Conservation (phyloP, 106 monocot species). For the Amphibolis antarctica region DNA sequence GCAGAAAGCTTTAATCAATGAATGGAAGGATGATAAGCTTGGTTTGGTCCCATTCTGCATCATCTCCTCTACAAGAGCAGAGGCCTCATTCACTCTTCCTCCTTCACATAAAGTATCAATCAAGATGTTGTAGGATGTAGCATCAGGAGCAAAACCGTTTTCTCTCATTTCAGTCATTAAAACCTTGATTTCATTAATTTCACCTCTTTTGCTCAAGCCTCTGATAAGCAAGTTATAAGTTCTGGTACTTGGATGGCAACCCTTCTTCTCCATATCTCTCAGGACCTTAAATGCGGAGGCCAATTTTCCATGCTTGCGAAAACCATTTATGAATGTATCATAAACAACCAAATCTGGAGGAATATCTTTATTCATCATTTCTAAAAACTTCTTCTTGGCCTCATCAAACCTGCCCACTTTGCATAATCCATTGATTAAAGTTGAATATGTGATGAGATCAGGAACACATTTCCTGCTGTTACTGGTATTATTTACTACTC, state of each 20-base stretch:
- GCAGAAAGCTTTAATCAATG: slow-evolving; percentile 62
- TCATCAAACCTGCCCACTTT: slow-evolving; percentile 65
- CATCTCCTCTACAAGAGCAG: slow-evolving; percentile 67
- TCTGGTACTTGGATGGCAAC: slow-evolving; percentile 43
- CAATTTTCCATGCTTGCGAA: slow-evolving; percentile 67
- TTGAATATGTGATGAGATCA: slow-evolving; percentile 73
- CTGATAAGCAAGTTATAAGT: slow-evolving; percentile 81
- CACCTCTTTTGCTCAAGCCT: slow-evolving; percentile 43
- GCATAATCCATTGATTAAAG: slow-evolving; percentile 61
- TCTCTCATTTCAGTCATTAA: slow-evolving; percentile 70
- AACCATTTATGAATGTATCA: slow-evolving; percentile 65
- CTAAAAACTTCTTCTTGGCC: slow-evolving; percentile 68
- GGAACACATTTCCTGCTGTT: slow-evolving; percentile 48
- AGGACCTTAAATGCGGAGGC: slow-evolving; percentile 67
- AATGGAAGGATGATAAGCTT: slow-evolving; percentile 57
- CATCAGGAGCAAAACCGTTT: slow-evolving; percentile 44
- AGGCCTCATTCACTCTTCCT: slow-evolving; percentile 44
- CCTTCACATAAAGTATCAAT: slow-evolving; percentile 48
- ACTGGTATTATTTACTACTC: slow-evolving; percentile 33
- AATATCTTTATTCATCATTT: slow-evolving; percentile 59
- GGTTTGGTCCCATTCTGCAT: slow-evolving; percentile 35
- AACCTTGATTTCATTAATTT: slow-evolving; percentile 37
- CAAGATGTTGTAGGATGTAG: slow-evolving; percentile 56
- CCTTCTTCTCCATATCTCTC: slow-evolving; percentile 83
- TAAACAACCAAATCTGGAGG: slow-evolving; percentile 60